Conservation (phyloP, 352 stramenopile genomes). For the Phytopythium boreale region DNA sequence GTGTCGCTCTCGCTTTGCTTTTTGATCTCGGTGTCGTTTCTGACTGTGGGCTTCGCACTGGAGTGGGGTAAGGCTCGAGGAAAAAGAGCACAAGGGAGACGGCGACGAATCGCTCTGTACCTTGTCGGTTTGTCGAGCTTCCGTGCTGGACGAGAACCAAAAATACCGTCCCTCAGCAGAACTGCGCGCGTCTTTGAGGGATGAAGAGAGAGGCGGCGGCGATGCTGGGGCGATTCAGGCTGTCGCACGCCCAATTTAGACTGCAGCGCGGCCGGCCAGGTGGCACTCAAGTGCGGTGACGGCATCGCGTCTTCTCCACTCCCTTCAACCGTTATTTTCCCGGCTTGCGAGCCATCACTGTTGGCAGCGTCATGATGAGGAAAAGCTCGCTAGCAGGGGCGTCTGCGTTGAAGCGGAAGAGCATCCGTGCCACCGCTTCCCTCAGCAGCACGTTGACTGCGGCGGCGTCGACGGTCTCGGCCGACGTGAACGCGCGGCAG, state of each 20-base stretch:
- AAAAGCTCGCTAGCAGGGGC: slow-evolving; percentile 8
- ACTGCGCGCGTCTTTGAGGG: not conserved
- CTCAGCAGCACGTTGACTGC: slow-evolving; percentile 2
- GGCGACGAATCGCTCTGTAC: not conserved
- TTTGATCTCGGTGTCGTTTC: not conserved
- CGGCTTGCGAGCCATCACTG: not conserved
- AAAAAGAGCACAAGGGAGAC: not conserved
- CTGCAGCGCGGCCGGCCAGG: no score
- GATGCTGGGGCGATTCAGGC: not conserved
- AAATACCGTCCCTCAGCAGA: not conserved
- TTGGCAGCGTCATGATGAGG: slow-evolving; percentile 12
- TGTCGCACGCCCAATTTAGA: not conserved
- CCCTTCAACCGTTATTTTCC: not conserved
- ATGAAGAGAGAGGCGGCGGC: no score
- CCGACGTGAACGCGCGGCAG: slow-evolving; percentile 37
- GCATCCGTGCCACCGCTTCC: not conserved
- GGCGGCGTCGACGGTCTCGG: slow-evolving; percentile 20
- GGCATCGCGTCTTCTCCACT: not conserved
- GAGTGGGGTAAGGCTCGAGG: not conserved
- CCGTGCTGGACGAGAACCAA: not conserved
- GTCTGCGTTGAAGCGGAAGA: slow-evolving; percentile 16
- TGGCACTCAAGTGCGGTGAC: not conserved
- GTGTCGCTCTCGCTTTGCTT: no score
- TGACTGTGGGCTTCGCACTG: not conserved
- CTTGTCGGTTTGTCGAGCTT: not conserved